Evolutionary conservation across 192 early-diverging fungal species (phyloP), one percentile per base, ranked within the genome.

Genomic region (Coemansia sp.): DNA sequence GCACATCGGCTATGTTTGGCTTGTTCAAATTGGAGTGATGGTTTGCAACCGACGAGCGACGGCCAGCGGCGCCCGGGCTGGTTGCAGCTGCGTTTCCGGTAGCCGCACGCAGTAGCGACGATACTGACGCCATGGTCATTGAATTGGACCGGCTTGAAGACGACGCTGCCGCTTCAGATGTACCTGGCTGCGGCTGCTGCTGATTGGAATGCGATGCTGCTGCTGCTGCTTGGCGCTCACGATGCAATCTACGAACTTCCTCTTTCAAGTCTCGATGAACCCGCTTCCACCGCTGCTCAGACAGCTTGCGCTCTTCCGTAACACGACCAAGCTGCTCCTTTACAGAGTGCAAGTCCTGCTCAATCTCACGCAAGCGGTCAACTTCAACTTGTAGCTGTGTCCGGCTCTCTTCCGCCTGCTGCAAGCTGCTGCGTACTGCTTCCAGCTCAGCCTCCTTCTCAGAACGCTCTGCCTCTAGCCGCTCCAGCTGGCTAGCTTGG

Each of bases 191-290:
- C 20, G 21, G 15, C 12, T 28, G 14, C 20, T 21, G 20, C 46
- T 30, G 28, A 14, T 7, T 35, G 33, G 33, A 35, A 35, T 26
- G n/a, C 10, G 36, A 9, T 10, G 47, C 45, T 15, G 42, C 40
- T 28, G 42, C 40, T 28, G 31, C 37, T 3, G 37, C 15, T 35
- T 53, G 51, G 23, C 55, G 57, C 49, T 80, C 68, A 31, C 72
- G 67, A 20, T 75, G 68, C 44, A 80, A 48, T 39, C 68, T 61
- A 5, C 72, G 59, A 16, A 80, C 67, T 52, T 80, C 78, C 9
- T 80, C 72, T 48, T 80, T 80, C 26, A 80, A 46, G 28, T 75
- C 78, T 8, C 72, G 63, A 39, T 75, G 71, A 20, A 80, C 65
- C 0, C 71, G 59, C 60, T 69, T 70, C 78, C 78, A 80, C 19